Base-by-base conservation (phyloP, 2,329 filamentous ascomycete species). In the Cladophialophora bantiana region DNA sequence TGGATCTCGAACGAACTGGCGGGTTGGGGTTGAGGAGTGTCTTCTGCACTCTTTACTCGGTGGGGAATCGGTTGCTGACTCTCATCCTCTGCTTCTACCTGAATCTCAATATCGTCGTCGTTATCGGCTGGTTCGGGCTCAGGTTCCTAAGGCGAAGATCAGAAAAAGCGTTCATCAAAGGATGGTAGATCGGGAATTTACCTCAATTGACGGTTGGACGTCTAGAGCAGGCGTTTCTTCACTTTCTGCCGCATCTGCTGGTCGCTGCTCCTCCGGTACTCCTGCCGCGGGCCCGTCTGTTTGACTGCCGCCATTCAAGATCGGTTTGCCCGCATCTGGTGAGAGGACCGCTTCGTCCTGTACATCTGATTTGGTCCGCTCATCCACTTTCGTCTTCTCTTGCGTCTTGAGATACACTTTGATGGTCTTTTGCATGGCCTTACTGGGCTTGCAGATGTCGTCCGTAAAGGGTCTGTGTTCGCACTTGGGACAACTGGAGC, bases 361-460 rank as follows among this genome's bases (percentile, higher is more conserved):
- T 34, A 74, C 73, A 36, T 76, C 74, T 52, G 80, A 76, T 57
- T 76, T 73, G 62, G 80, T 78, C 59, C 86, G 84, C 52, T 83
- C 83, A 59, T 88, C 86, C 73, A 94, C 90, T 69, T 91, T 87
- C 79, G 96, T 96, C 84, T 96, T 96, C 78, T 96, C 91, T 72
- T 93, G 91, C 0, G 90, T 96, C 74, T 94, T 91, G 57, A 99
- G 81, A 75, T 96, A 99, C 12, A 95, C 92, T 73, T 92, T 91
- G 72, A 98, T 90, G 1, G 95, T 99, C 32, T 92, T 95, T 71
- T 95, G 90, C n/a, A 98, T 83, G 34, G 90, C 89, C 77, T 97
- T 97, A 78, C 96, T 92, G 1, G 92, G 88, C 69, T 91, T 93
- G 83, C 94, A 97, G 72, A 95, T 90, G 67, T 92, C 91, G 55